Conservation (phyloP, 495 filamentous ascomycete species). For the Polyplosphaeria fusca region DNA sequence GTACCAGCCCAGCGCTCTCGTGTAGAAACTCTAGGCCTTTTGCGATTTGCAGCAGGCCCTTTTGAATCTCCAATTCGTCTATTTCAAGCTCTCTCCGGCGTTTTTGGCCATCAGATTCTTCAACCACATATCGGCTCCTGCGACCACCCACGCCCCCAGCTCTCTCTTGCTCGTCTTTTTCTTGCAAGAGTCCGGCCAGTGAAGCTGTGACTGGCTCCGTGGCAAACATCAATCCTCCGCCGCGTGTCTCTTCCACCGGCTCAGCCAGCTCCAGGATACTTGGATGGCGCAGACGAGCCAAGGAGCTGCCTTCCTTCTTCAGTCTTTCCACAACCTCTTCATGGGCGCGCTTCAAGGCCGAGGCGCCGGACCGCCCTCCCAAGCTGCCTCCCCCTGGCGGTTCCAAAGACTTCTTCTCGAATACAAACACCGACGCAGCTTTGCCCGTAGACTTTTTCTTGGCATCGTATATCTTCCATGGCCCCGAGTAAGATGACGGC, state of each 20-base stretch:
- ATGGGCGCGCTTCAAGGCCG: conserved; percentile 69
- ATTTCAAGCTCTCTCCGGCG: conserved; percentile 81
- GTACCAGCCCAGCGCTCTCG: conserved; percentile 89
- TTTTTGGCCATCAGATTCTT: conserved; percentile 69
- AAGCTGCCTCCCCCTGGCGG: conserved; percentile 55
- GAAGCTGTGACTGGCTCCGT: conserved; percentile 87
- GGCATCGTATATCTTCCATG: conserved; percentile 96
- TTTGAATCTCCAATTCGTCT: conserved; percentile 96
- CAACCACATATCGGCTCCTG: conserved; percentile 74
- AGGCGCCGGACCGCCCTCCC: conserved; percentile 57
- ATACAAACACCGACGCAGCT: conserved; percentile 86
- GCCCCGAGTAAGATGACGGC: conserved; percentile 70
- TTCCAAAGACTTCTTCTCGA: conserved; percentile 84
- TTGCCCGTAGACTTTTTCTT: conserved; percentile 93
- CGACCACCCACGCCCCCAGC: conserved; percentile 62
- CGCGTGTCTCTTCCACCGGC: conserved; percentile 89
- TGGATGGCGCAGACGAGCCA: conserved; percentile 84
- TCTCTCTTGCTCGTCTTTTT: conserved; percentile 88
- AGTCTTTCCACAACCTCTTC: conserved; percentile 88
- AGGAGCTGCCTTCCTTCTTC: conserved; percentile 83
- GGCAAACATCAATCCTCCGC: conserved; percentile 90
- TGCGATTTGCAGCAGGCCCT: conserved; percentile 86
- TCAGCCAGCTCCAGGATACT: conserved; percentile 89
- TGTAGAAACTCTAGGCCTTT: conserved; percentile 96
- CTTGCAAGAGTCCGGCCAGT: conserved; percentile 73